Base-by-base conservation (phyloP, 495 filamentous ascomycete species). In the Podospora conica region DNA sequence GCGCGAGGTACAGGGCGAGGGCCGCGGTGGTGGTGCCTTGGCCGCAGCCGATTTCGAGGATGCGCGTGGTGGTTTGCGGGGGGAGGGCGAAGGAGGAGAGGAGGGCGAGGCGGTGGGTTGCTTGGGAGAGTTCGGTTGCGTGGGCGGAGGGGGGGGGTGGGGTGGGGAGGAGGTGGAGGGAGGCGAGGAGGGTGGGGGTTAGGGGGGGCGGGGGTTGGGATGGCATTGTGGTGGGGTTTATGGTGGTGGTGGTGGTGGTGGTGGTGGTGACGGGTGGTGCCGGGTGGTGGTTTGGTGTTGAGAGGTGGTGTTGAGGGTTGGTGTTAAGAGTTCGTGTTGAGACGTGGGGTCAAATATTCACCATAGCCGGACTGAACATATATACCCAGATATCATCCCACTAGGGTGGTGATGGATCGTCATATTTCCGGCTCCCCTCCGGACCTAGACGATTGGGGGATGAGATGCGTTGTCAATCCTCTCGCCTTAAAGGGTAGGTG, bases 11-110 rank as follows among this genome's bases (percentile, higher is more conserved):
- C 58, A 75, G 66, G 66, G 83, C 83, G 9, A 85, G 75, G 9
- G 75, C 80, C 15, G 74, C 70, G 0, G 83, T 83, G 66, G 73
- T 77, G 64, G 82, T 81, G 4, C 83, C 84, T 65, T 85, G 83
- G 20, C 83, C 83, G 72, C 83, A 85, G 58, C 83, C 84, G 28
- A 86, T 66, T 69, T 85, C 84, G 6, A 86, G 77, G 31, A 85
- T 69, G 33, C 76, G 79, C 18, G 74, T 71, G 55, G 81, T 0
- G 77, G 68, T 2, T 40, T 25, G 64, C 82, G 77, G 62, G 60
- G 12, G 9, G 40, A 65, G 60, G 40, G 61, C 61, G 76, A 76
- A 84, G 66, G 67, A 65, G 55, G 75, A 67, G 48, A 83, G 65
- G 58, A 83, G 72, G 23, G 65, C 55, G 24, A 81, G 70, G 31